A percentile compares a stretch with the other conserved stretches of the same genome.
These are phyloP conservation scores for Limonium bicolor DNA, from an alignment of 148 eudicot genomes.

Conservation along the genomic window DNA sequence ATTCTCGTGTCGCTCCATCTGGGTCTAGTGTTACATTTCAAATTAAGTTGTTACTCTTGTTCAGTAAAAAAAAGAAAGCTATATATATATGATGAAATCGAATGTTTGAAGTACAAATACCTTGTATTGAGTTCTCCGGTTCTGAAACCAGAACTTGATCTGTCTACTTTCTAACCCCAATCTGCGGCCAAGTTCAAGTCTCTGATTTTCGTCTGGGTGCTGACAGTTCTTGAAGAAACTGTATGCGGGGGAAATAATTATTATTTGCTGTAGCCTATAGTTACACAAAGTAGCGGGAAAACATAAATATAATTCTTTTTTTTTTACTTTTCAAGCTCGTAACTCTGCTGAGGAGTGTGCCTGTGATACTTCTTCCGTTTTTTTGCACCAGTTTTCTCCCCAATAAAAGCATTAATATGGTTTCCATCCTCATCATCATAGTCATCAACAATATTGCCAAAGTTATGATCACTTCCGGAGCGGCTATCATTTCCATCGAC, in stretches of 20 bases:
- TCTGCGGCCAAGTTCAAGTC: slow-evolving; percentile 53
- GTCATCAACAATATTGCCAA: slow-evolving; percentile 27
- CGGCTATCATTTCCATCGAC: slow-evolving; percentile 12
- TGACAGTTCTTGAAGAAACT: slow-evolving; percentile 57
- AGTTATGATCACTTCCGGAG: slow-evolving; percentile 47
- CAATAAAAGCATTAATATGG: neutral
- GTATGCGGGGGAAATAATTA: too few species aligned
- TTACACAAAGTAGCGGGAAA: neutral
- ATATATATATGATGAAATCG: neutral
- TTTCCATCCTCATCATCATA: slow-evolving; percentile 17
- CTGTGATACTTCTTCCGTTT: slow-evolving; percentile 40
- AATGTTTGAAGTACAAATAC: slow-evolving; percentile 13
- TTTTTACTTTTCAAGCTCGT: slow-evolving; percentile 72
- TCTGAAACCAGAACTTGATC: slow-evolving; percentile 94
- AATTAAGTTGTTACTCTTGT: neutral
- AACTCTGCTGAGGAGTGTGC: slow-evolving; percentile 68
- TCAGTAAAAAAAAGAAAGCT: neutral
- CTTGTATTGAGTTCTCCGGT: slow-evolving; percentile 80
- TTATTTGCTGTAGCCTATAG: neutral
- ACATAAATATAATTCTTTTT: neutral
- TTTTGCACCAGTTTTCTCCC: neutral
- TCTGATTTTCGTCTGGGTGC: slow-evolving; percentile 73
- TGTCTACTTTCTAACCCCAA: slow-evolving; percentile 47
- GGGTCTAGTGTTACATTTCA: slow-evolving; percentile 9
- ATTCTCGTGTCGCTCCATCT: slow-evolving; percentile 22